Evolutionary conservation across 1,284 basidiomycete genomes (phyloP).

Genomic region (Somion occarium): DNA sequence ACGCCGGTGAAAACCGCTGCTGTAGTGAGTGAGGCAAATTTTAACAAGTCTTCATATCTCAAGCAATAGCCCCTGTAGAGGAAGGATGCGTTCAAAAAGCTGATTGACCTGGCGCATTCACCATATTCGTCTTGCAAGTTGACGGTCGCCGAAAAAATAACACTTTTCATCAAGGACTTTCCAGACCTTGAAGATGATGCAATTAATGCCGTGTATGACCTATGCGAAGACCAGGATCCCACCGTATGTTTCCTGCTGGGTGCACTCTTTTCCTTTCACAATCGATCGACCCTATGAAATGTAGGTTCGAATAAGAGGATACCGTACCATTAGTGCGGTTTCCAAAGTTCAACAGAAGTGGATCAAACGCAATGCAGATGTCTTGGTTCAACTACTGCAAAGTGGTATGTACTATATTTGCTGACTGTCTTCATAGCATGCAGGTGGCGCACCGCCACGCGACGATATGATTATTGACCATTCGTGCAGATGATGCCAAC

Average conservation of each 20-base stretch:
- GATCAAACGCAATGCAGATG: constrained; percentile 68
- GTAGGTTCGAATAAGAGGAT: constrained; percentile 65
- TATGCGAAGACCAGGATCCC: constrained; percentile 65
- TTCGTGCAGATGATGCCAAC: constrained; percentile 50
- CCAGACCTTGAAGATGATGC: constrained; percentile 66
- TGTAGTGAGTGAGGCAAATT: constrained; percentile 22
- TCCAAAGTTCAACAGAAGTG: constrained; percentile 54
- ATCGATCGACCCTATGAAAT: not conserved
- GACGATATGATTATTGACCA: not conserved
- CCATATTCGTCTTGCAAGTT: constrained; percentile 40
- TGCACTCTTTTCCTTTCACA: not conserved
- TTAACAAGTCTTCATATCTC: no score
- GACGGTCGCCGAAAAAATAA: constrained; percentile 54
- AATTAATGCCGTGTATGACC: constrained; percentile 69
- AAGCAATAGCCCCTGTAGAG: constrained; percentile 25
- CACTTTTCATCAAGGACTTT: constrained; percentile 57
- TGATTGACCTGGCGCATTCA: constrained; percentile 34
- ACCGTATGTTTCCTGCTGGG: constrained; percentile 34
- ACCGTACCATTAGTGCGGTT: constrained; percentile 56
- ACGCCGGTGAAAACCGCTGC: constrained; percentile 23
- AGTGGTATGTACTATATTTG: constrained; percentile 47
- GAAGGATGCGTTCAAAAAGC: constrained; percentile 29
- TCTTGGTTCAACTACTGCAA: constrained; percentile 68
- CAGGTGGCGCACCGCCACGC: not conserved
- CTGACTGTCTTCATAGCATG: not conserved